Evolutionary conservation across 2,329 filamentous ascomycete genomes (phyloP), one percentile per base, ranked within the genome.

Genomic region (Aspergillus cejpii): DNA sequence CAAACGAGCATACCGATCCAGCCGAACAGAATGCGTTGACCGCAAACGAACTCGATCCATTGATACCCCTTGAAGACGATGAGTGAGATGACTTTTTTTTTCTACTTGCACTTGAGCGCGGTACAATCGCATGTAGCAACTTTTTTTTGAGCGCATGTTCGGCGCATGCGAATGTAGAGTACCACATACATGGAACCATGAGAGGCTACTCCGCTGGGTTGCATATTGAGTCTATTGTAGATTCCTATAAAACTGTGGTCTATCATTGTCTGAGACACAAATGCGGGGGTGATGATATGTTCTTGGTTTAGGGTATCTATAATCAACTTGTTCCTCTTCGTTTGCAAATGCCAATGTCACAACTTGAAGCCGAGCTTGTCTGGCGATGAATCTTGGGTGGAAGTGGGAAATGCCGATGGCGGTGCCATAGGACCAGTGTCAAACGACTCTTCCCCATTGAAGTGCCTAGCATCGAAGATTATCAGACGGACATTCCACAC

Each of bases 361-460:
- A 62, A 41, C 49, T 62, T 62, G 5, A 45, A 51, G 6, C 29
- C 48, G 26, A 34, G 12, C 8, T 19, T 42, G 28, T 37, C 40
- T 19, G 28, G 17, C 19, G 37, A 33, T 11, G 36, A 44, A 44
- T 39, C 41, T 14, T 37, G 38, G 20, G 43, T 41, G 3, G 41
- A 40, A 8, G 41, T 39, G 23, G 51, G 47, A 39, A 26, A 47
- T 14, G 53, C 62, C 34, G 60, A 48, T 12, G 44, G 20, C 2
- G 52, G 50, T 34, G 53, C 47, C 61, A 66, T 62, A 11, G 60
- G 53, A 4, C 59, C 59, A n/a, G 58, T 60, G 57, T 71, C 65
- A 50, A 73, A 73, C 23, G 64, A 65, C 55, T 73, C 70, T 39
- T 73, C 70, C 1, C 70, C 70, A 50, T 64, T 64, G 45, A 73